Conservation (phyloP, 75 land plant species). For the Cupressus sempervirens region DNA sequence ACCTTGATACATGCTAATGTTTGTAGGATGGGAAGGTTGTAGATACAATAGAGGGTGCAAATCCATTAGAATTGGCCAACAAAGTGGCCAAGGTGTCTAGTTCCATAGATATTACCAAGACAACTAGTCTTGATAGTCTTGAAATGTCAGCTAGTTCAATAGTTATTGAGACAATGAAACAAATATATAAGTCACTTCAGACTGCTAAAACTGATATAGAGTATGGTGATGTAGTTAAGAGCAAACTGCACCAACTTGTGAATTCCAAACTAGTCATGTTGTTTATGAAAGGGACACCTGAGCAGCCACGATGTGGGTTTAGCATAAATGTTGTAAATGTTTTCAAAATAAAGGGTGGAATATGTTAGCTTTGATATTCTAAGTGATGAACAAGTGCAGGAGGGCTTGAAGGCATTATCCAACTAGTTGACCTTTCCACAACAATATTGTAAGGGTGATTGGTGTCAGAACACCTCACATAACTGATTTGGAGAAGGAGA, state of each 20-base stretch:
- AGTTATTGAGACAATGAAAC: slow-evolving; percentile 51
- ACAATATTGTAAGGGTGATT: slow-evolving; percentile 77
- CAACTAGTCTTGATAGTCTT: slow-evolving; percentile 77
- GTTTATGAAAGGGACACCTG: slow-evolving; percentile 90
- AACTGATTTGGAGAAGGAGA: too few species aligned
- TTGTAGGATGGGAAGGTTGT: slow-evolving; percentile 79
- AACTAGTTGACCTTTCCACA: slow-evolving; percentile 95
- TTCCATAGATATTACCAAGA: slow-evolving; percentile 20
- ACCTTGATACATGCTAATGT: slow-evolving; percentile 13
- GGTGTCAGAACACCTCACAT: too few species aligned
- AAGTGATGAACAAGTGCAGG: slow-evolving; percentile 67
- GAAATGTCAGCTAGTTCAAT: slow-evolving; percentile 64
- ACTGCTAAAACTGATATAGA: slow-evolving; percentile 9
- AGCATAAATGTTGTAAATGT: slow-evolving; percentile 74
- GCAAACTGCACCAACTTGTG: slow-evolving; percentile 48
- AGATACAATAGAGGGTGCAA: slow-evolving; percentile 89
- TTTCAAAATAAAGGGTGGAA: slow-evolving; percentile 59
- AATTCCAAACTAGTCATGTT: slow-evolving; percentile 63
- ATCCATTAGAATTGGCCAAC: slow-evolving; percentile 83
- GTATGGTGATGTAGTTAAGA: slow-evolving; percentile 27
- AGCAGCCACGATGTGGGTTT: slow-evolving; percentile 78
- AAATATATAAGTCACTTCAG: slow-evolving; percentile 33
- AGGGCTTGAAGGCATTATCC: slow-evolving; percentile 71
- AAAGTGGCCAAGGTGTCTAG: slow-evolving; percentile 85
- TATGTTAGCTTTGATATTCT: slow-evolving; percentile 85